phyloP scores from a whole-genome alignment of 352 stramenopile genomes.

The Phytophthora kernoviae region DNA sequence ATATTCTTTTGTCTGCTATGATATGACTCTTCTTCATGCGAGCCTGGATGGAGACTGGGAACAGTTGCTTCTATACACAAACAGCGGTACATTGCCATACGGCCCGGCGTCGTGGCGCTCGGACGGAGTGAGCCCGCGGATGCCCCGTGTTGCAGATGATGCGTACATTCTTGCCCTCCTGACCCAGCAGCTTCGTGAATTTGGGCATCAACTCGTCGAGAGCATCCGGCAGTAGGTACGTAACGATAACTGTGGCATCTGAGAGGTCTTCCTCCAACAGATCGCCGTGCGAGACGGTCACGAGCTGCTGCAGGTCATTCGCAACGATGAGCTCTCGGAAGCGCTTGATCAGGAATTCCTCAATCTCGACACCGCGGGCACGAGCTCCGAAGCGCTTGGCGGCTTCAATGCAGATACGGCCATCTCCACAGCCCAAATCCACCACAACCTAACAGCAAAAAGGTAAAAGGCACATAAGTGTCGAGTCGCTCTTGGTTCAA shows the following conservation, averaged over 20 bases:
- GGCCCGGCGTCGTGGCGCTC: conserved; percentile 42
- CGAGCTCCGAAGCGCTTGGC: conserved; percentile 43
- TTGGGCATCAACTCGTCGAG: conserved; percentile 47
- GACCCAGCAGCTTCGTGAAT: conserved; percentile 39
- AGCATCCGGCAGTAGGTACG: conserved; percentile 60
- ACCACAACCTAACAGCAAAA: conserved; percentile 43
- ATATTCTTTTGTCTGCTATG: conserved; percentile 4
- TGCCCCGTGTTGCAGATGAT: conserved; percentile 74
- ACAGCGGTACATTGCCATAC: conserved; percentile 55
- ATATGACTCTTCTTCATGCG: conserved; percentile 7
- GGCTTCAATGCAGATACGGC: conserved; percentile 62
- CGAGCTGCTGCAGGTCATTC: conserved; percentile 44
- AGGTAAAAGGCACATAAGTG: too few species aligned
- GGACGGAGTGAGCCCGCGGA: conserved; percentile 34
- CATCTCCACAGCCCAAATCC: conserved; percentile 65
- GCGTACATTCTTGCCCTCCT: conserved; percentile 39
- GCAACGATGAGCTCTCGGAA: conserved; percentile 42
- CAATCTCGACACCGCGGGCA: conserved; percentile 63
- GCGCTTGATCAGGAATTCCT: conserved; percentile 53
- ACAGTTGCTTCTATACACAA: conserved; percentile 46
- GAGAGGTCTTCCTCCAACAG: conserved; percentile 57
- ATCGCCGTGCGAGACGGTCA: conserved; percentile 55
- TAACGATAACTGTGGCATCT: conserved; percentile 59
- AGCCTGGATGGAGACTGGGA: background rate
- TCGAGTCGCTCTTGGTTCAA: too few species aligned